Evolutionary conservation across 2,329 filamentous ascomycete genomes (phyloP).

Genomic region (Colletotrichum aenigma): DNA sequence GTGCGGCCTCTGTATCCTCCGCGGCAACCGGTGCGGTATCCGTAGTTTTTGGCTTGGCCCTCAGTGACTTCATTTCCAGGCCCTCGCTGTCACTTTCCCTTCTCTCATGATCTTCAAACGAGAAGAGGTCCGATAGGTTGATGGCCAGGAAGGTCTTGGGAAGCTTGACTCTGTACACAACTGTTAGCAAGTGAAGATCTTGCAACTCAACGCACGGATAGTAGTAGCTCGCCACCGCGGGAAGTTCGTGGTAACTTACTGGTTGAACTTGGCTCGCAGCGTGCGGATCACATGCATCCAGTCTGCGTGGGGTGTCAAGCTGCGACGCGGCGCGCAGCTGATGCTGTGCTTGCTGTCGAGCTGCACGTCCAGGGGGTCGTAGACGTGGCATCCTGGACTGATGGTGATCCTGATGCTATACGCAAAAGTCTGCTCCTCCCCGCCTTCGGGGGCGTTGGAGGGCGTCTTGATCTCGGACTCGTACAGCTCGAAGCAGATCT

Average conservation of each 20-base stretch:
- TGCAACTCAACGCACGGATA: neutral
- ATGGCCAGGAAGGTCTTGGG: constrained; percentile 70
- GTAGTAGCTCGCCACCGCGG: neutral
- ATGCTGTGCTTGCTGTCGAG: constrained; percentile 97
- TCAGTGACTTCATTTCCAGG: constrained; percentile 50
- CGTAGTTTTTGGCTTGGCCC: constrained; percentile 26
- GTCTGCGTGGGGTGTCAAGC: constrained; percentile 87
- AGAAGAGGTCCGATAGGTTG: constrained; percentile 67
- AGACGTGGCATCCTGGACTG: constrained; percentile 93
- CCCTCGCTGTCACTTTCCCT: constrained; percentile 50
- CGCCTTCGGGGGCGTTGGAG: constrained; percentile 42
- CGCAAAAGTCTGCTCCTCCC: constrained; percentile 76
- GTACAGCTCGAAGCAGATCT: constrained; percentile 98
- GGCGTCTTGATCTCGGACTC: constrained; percentile 80
- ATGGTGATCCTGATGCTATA: constrained; percentile 98
- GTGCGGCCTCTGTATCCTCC: neutral
- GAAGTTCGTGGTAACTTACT: constrained; percentile 60
- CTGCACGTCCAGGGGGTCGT: constrained; percentile 94
- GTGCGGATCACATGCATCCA: constrained; percentile 99
- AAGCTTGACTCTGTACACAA: constrained; percentile 59
- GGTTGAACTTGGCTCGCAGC: constrained; percentile 90
- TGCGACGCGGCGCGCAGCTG: constrained; percentile 87
- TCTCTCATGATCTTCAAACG: constrained; percentile 61
- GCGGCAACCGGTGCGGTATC: neutral
- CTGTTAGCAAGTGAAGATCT: neutral